These are phyloP conservation scores for Neofusicoccum umdonicola DNA, from an alignment of 2,329 filamentous ascomycete genomes.

Conservation along the genomic window DNA sequence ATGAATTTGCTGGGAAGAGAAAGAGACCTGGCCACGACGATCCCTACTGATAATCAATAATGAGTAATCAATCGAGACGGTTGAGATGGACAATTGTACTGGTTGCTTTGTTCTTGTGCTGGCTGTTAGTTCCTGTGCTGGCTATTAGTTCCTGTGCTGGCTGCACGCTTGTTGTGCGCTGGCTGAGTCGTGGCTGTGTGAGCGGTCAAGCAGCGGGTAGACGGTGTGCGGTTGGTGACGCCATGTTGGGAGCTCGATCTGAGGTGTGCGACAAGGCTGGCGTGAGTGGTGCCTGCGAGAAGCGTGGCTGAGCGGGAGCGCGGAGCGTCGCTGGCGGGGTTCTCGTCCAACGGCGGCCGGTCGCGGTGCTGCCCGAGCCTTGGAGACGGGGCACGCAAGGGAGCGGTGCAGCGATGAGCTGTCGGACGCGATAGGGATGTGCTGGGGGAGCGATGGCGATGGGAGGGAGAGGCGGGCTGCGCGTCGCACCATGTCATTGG, in stretches of 20 bases:
- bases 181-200: too few species aligned
- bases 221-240: neutral
- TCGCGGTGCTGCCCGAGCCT: too few species aligned
- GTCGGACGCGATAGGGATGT: too few species aligned
- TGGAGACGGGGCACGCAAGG: too few species aligned
- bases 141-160: neutral
- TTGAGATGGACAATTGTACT: neutral
- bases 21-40: neutral
- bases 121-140: neutral
- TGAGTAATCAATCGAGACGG: conserved; percentile 6
- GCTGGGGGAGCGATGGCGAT: too few species aligned
- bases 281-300: neutral
- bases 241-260: neutral
- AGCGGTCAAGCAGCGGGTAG: too few species aligned
- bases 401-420: too few species aligned
- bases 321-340: too few species aligned
- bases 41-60: conserved; percentile 10
- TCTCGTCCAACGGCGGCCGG: neutral
- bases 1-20: neutral
- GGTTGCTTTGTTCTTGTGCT: neutral
- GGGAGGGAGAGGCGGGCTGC: too few species aligned
- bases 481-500: too few species aligned
- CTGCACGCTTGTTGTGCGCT: too few species aligned
- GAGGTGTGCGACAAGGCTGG: neutral
- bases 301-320: neutral